Evolutionary conservation across 2,329 filamentous ascomycete species (phyloP), one percentile per base, ranked within the genome.

Genomic region (Talaromyces sp.): DNA sequence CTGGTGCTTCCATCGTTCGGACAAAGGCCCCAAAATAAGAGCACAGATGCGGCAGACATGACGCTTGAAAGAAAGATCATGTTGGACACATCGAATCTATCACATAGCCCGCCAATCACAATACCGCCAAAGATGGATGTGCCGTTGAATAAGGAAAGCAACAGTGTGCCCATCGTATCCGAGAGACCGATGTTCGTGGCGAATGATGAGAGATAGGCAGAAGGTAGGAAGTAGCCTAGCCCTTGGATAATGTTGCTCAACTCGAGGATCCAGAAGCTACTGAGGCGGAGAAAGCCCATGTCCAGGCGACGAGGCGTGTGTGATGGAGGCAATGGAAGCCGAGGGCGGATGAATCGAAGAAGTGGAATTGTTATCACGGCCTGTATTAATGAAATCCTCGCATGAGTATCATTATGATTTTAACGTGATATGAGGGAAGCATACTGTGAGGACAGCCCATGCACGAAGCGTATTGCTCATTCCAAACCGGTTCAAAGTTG

Each of bases 1-100:
- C 36, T 39, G 15, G 36, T n/a, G 36, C 36, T 3, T 17, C 36
- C 36, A n/a, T 39, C 36, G 36, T 39, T 9, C 55, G 55, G 4
- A 22, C 84, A 81, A 0, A 85, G 67, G 4, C 86, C 88, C 88
- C 87, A 90, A 25, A 89, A 73, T 11, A 88, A 69, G 25, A 89
- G 81, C 0, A 81, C 83, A 0, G 84, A 82, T 5, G 85, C 59
- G 0, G 83, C 79, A 0, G 86, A 83, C 10, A 84, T 83, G 0
- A 81, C 65, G 0, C 84, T 83, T 1, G 85, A 87, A 9, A 88
- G 39, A 4, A 73, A 61, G 52, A 73, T 67, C 32, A 73, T 63
- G 19, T 72, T 70, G 9, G 68, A 67, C 10, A 74, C 68, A 10
- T 68, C 66, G 39, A 68, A 69, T 9, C 67, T 68, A 54, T 74